Evolutionary conservation across 2,329 filamentous ascomycete genomes (phyloP), one percentile per base, ranked within the genome.

Genomic region (Aspergillus candidus): DNA sequence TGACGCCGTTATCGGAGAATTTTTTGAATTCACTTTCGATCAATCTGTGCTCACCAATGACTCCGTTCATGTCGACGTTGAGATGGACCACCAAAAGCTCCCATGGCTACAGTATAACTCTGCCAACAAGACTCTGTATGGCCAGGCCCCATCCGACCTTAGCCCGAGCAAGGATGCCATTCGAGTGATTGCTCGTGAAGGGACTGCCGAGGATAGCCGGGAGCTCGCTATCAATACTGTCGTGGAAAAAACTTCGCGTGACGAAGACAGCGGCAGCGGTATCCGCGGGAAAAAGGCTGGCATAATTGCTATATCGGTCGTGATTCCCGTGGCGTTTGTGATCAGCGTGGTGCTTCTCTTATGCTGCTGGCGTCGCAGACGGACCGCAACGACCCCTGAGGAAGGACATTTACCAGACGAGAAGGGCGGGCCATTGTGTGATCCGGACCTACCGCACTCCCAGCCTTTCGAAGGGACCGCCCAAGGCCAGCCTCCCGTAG

Each of bases 31-130:
- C 44, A 63, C 62, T 3, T 68, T 80, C 39, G 63, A 71, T n/a
- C 59, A 60, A 18, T 65, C 66, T 4, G 56, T 74, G 11, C 57
- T 78, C 33, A 60, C 54, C 4, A 57, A 68, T 40, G 53, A 62
- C n/a, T 60, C 68, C 30, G 63, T 72, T 12, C 59, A 62, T 37
- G 52, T 78, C 3, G 66, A 61, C 14, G 59, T 78, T 3, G 61
- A 73, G 33, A 51, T 78, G 14, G 69, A 66, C 11, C 39, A 52
- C 4, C 48, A 66, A 11, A 3, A 7, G 22, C 55, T 73, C 3
- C 61, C 67, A 11, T 78, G 76, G 73, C 63, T 79, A n/a, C 56
- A 62, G 1, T 79, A 76, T 53, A 68, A 77, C 48, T 41, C 68
- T 12, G 52, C 47, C 8, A 71, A 65, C 18, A 63, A 70, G 35